Evolutionary conservation across 371 early-diverging fungal species (phyloP).

Genomic region (Mucor racemosus): DNA sequence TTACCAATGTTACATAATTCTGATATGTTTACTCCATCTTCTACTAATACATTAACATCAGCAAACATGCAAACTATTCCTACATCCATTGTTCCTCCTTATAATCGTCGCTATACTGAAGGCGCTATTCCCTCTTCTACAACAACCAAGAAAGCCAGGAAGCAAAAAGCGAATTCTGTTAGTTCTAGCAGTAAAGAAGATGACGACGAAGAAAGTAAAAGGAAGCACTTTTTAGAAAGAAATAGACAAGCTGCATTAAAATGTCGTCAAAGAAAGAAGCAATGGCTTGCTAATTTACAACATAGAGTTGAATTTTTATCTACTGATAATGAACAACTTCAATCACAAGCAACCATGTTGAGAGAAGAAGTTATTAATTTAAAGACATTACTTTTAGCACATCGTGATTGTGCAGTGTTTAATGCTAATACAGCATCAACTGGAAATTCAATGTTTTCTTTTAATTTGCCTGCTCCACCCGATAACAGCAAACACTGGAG

Average conservation of each 20-base stretch:
- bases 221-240: conserved; percentile 77
- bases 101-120: conserved; percentile 20
- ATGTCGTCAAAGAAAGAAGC: conserved; percentile 89
- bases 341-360: conserved; percentile 65
- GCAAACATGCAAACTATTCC: neutral
- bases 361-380: conserved; percentile 77
- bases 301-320: conserved; percentile 73
- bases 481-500: no score
- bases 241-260: conserved; percentile 87
- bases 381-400: conserved; percentile 76
- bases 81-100: neutral
- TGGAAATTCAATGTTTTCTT: no score
- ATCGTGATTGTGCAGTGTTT: conserved; percentile 78
- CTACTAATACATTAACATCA: neutral
- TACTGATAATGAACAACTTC: conserved; percentile 74
- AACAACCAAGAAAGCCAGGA: neutral
- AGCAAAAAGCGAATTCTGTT: neutral
- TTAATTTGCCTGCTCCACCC: no score
- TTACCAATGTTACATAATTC: conserved; percentile 8
- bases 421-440: conserved; percentile 13
- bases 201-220: conserved; percentile 47
- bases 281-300: conserved; percentile 80
- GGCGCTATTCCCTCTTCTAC: conserved; percentile 9
- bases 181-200: conserved; percentile 5
- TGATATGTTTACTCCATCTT: neutral